Base-by-base conservation (phyloP, 139 green algal species). In the Astrephomene gubernaculifera region DNA sequence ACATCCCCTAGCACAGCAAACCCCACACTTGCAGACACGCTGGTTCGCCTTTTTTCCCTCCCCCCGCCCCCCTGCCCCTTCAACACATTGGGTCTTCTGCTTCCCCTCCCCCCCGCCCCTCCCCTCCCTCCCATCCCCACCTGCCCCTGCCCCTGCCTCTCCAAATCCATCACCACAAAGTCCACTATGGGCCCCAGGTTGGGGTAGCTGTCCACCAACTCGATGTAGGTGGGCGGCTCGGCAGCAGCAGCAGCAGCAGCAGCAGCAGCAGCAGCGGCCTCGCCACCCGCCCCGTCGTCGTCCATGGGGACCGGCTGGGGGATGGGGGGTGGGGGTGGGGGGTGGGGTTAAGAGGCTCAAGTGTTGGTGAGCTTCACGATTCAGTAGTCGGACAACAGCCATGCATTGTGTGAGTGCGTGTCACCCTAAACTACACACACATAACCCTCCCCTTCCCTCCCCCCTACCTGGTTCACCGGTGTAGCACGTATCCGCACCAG, bases 171-270 rank as follows among this genome's bases (percentile, higher is more conserved):
- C 21, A 99, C 95, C 25, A 52, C 92, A 79, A 99, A 97, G 90
- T 99, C 97, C 17, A 99, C 88, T 63, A 99, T 98, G 54, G 97
- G 97, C 0, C 96, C 97, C 74, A 99, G 89, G 88, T 98, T 98
- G 60, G 92, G 90, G 85, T 95, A 98, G 12, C 65, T 92, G 24
- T 99, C 96, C 60, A 99, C 73, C 52, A 98, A 89, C 92, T 99
- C 92, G 6, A 95, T 67, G 73, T 87, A 83, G 57, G 49, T 76
- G 8, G 88, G 81, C 2, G 54, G 73, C 25, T 85, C 84, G 31
- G 68, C 71, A 54, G 44, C 43, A 4, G 17, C 21, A 35, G 38
- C 4, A 8, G 36, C 17, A 3, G n/a, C n/a, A n/a, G n/a, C 45
- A n/a, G 79, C 63, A 41, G n/a, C 39, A 27, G 29, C 74, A 0